Conservation (phyloP, 805 yeast species). For the Yarrowia sp. region DNA sequence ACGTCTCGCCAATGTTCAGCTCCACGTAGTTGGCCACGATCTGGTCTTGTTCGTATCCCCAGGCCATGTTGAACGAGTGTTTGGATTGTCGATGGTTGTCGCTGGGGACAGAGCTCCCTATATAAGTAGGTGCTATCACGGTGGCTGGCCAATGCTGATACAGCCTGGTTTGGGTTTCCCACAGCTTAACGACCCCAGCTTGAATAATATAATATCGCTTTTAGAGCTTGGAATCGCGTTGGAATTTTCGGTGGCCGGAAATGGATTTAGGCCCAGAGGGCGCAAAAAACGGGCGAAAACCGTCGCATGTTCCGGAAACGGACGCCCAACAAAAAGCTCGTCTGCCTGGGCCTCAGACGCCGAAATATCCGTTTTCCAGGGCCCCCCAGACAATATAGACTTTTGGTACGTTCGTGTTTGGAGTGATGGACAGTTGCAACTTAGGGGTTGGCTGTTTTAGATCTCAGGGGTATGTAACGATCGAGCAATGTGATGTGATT, state of each 20-base stretch:
- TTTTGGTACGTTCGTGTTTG: too few species aligned
- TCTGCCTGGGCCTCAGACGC: too few species aligned
- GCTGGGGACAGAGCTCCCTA: neutral
- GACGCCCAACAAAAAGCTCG: neutral
- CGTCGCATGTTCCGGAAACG: neutral
- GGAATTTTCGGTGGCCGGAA: neutral
- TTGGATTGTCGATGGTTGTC: neutral
- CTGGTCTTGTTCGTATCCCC: conserved; percentile 17
- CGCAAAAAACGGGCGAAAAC: neutral
- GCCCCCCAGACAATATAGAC: too few species aligned
- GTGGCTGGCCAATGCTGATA: conserved; percentile 10
- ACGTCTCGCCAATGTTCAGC: conserved; percentile 16
- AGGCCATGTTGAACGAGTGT: neutral
- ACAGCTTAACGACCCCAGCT: neutral
- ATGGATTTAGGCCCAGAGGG: too few species aligned
- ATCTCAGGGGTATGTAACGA: neutral
- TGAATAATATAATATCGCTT: conserved; percentile 14
- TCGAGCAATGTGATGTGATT: too few species aligned
- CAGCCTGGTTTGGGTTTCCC: conserved; percentile 17
- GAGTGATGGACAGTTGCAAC: neutral
- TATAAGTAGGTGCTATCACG: neutral
- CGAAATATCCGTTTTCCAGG: too few species aligned
- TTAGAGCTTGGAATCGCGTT: neutral
- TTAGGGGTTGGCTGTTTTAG: neutral
- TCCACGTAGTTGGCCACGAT: conserved; percentile 20